Conservation (phyloP, 2,329 filamentous ascomycete genomes). For the Verticillium dahliae region DNA sequence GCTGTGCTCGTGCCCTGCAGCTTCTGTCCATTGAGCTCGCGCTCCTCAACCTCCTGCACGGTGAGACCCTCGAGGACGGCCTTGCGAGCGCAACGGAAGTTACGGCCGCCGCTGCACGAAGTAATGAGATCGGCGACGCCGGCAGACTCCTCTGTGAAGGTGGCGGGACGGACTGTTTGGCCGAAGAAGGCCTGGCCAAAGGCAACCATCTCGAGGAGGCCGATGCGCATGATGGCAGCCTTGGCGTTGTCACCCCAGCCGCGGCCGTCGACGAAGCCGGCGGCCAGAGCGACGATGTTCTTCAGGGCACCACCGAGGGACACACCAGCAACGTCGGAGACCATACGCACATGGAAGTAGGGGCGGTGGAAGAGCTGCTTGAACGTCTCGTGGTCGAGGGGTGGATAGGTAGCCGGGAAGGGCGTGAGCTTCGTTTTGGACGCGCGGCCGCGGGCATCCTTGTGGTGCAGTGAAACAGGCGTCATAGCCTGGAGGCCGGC, state of each 20-base stretch:
- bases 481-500: constrained; percentile 24
- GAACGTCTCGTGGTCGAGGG: constrained; percentile 78
- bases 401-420: constrained; percentile 75
- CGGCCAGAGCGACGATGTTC: constrained; percentile 91
- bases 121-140: constrained; percentile 96
- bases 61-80: constrained; percentile 71
- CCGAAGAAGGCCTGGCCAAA: constrained; percentile 93
- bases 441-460: constrained; percentile 59
- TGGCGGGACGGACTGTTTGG: constrained; percentile 70
- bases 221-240: constrained; percentile 96
- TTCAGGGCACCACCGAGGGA: constrained; percentile 92
- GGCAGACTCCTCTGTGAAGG: constrained; percentile 94
- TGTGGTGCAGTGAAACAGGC: constrained; percentile 54
- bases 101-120: constrained; percentile 83
- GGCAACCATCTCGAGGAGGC: constrained; percentile 91
- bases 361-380: constrained; percentile 86
- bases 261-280: constrained; percentile 89
- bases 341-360: constrained; percentile 95
- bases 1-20: constrained; percentile 91
- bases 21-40: constrained; percentile 93
- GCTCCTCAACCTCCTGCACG: constrained; percentile 81
- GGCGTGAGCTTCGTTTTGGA: constrained; percentile 67
- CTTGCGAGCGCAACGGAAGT: constrained; percentile 90
- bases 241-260: constrained; percentile 99
- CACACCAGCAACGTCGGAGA: constrained; percentile 92